These are phyloP conservation scores for Nemania sp. DNA, from an alignment of 2,329 filamentous ascomycete species.

Conservation along the genomic window DNA sequence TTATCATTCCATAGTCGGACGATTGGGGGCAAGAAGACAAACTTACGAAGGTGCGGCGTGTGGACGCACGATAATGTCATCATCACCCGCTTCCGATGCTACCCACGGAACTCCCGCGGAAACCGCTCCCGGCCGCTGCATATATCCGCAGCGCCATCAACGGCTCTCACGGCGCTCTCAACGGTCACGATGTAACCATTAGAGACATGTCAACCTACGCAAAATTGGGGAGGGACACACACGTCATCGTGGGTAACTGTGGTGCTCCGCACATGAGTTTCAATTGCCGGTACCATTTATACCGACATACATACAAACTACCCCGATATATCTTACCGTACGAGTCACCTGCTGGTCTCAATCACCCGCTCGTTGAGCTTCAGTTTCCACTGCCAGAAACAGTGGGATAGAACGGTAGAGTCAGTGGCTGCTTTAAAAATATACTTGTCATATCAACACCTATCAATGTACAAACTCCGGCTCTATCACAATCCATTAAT, in stretches of 20 bases:
- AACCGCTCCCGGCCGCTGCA: constrained; percentile 3
- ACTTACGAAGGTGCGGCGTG: background rate
- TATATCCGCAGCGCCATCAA: constrained; percentile 3
- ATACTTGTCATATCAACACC: constrained; percentile 7
- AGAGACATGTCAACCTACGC: constrained; percentile 3
- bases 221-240: background rate
- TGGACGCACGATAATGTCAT: constrained; percentile 35
- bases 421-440: constrained; percentile 3
- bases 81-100: constrained; percentile 22
- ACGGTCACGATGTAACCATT: constrained; percentile 22
- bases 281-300: background rate
- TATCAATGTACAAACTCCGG: constrained; percentile 17
- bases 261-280: background rate
- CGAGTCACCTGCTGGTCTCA: background rate
- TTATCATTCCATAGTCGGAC: constrained; percentile 4
- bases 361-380: background rate
- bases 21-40: background rate
- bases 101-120: constrained; percentile 16
- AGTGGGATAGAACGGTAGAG: background rate
- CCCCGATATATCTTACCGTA: background rate
- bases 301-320: background rate
- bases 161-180: background rate
- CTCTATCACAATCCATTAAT: constrained; percentile 22
- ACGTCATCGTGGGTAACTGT: constrained; percentile 15
- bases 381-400: background rate